Base-by-base conservation (phyloP, 2,329 filamentous ascomycete genomes). In the Cordyceps javanica region DNA sequence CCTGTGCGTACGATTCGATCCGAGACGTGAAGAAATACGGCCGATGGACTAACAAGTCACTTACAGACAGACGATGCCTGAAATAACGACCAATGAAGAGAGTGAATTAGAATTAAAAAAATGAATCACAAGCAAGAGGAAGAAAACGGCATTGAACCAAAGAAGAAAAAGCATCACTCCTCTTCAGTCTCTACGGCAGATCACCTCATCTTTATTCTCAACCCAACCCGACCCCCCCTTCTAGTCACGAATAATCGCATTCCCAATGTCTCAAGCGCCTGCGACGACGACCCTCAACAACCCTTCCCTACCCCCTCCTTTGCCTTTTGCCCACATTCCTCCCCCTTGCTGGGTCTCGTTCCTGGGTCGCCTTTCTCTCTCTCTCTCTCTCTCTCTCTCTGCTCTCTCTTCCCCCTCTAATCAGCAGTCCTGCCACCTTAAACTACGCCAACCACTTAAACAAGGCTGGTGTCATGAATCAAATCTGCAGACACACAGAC, bases 291-390 rank as follows among this genome's bases (percentile, higher is more conserved):
- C 42, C 45, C 38, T 36, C 23, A n/a, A n/a, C n/a, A n/a, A n/a
- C n/a, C 28, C 16, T 9, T 52, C 36, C 16, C 25, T 7, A 28
- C 42, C 38, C 11, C 25, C 25, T 52, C 36, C 36, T 44, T 28
- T 23, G 32, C 36, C 38, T 25, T n/a, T n/a, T n/a, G n/a, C n/a
- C n/a, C n/a, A n/a, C n/a, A n/a, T n/a, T n/a, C n/a, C n/a, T n/a
- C n/a, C n/a, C n/a, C n/a, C n/a, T n/a, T n/a, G n/a, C n/a, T n/a
- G 28, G 39, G 39, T 30, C 51, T 25, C 25, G 51, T 45, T 45
- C 19, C 51, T 36, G 51, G 51, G 39, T 28, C 39, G 51, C 51
- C 51, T n/a, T n/a, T n/a, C n/a, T n/a, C n/a, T n/a, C n/a, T n/a
- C n/a, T n/a, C n/a, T n/a, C n/a, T n/a, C n/a, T n/a, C n/a, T n/a